A percentile compares a stretch with the other conserved stretches of the same genome.
phyloP scores from a whole-genome alignment of 2,329 filamentous ascomycete genomes.

The Hansfordia pulvinata region DNA sequence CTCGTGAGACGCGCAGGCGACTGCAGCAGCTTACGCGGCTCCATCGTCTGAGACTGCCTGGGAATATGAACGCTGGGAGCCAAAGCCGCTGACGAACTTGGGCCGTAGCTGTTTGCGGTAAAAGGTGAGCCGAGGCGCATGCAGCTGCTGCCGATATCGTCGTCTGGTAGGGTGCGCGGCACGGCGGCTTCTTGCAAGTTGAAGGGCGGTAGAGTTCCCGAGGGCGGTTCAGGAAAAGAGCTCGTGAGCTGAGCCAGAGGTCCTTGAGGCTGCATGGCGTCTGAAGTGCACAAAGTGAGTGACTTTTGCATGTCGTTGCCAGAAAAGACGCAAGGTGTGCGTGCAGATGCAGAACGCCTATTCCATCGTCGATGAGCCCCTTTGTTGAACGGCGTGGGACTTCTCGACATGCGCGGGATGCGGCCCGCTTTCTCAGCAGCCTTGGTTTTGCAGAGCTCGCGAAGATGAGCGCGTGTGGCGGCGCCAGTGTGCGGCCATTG shows the following conservation, averaged over 20 bases:
- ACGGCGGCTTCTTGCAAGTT: constrained; percentile 3
- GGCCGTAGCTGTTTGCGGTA: constrained; percentile 44
- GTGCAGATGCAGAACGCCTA: constrained; percentile 31
- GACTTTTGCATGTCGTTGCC: constrained; percentile 51
- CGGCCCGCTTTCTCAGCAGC: constrained; percentile 28
- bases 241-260: constrained; percentile 46
- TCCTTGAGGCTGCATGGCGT: constrained; percentile 49
- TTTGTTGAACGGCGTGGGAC: constrained; percentile 41
- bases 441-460: constrained; percentile 47
- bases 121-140: constrained; percentile 40
- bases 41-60: constrained; percentile 33
- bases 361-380: constrained; percentile 34
- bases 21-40: constrained; percentile 33
- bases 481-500: constrained; percentile 52
- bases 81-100: constrained; percentile 40
- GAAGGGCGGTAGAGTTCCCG: constrained; percentile 4
- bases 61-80: constrained; percentile 23
- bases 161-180: background rate
- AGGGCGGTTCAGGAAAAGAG: constrained; percentile 19
- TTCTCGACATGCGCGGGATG: constrained; percentile 34
- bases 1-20: constrained; percentile 37
- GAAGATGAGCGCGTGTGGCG: constrained; percentile 46
- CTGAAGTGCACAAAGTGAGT: constrained; percentile 46
- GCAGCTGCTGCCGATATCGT: constrained; percentile 5
- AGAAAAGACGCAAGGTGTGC: constrained; percentile 36